Conservation (phyloP, 139 green algal genomes). For the Chlamydomonas sphaeroides region DNA sequence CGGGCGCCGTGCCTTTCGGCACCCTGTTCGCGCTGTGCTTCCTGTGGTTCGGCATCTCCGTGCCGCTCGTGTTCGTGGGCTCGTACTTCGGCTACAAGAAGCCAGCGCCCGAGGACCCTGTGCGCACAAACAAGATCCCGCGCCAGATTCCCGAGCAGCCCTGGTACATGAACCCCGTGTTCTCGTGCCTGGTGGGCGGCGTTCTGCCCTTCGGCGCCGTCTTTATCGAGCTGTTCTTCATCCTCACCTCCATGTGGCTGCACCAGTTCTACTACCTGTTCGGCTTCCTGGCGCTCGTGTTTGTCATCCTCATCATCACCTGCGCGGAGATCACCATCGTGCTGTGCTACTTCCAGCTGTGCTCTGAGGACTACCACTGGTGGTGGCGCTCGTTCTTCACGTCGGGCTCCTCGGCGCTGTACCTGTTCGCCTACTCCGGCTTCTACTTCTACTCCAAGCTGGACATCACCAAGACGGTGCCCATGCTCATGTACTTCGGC, state of each 20-base stretch:
- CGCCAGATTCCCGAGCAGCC: conserved; percentile 97
- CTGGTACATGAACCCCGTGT: conserved; percentile 96
- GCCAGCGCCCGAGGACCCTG: conserved; percentile 65
- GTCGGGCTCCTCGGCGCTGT: conserved; percentile 89
- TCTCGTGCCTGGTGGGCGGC: conserved; percentile 93
- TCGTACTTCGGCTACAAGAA: conserved; percentile 94
- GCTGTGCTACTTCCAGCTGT: conserved; percentile 97
- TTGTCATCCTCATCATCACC: conserved; percentile 96
- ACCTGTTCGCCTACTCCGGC: conserved; percentile 96
- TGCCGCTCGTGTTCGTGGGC: conserved; percentile 96
- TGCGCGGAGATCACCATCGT: conserved; percentile 99
- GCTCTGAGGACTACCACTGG: conserved; percentile 95
- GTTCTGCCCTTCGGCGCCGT: conserved; percentile 99
- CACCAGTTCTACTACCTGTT: conserved; percentile 95
- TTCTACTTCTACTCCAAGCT: conserved; percentile 99
- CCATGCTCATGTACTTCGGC: conserved; percentile 83
- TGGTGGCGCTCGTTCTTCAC: conserved; percentile 97
- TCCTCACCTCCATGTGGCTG: conserved; percentile 98
- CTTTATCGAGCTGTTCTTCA: conserved; percentile 99
- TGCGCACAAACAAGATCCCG: conserved; percentile 99
- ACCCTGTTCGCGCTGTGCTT: conserved; percentile 96
- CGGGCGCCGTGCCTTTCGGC: conserved; percentile 94
- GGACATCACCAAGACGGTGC: conserved; percentile 93
- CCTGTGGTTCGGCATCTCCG: conserved; percentile 98
- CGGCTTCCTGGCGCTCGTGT: conserved; percentile 97